phyloP scores from a whole-genome alignment of 805 yeast genomes.

The Cyberlindnera sargentensis region DNA sequence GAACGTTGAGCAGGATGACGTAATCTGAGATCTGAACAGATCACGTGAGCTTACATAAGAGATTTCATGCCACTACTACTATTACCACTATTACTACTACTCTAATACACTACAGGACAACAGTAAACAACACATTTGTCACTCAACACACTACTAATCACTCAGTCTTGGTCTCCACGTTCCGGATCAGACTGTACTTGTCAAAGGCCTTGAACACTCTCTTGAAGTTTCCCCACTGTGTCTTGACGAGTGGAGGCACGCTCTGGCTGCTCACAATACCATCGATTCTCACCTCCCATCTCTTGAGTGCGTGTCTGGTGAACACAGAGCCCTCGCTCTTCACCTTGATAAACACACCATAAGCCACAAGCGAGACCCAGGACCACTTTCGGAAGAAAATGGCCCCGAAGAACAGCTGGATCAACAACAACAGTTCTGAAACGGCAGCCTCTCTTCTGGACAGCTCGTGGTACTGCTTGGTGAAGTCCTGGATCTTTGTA shows the following conservation, averaged over 20 bases:
- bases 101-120: too few relatives aligned
- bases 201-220: conserved; percentile 15
- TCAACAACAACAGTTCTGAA: conserved; percentile 41
- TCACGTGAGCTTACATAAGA: too few relatives aligned
- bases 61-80: too few relatives aligned
- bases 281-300: conserved; percentile 61
- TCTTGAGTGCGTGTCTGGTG: conserved; percentile 62
- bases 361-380: conserved; percentile 48
- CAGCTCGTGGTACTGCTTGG: conserved; percentile 48
- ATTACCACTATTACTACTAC: too few relatives aligned
- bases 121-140: neutral
- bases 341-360: conserved; percentile 60
- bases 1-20: neutral
- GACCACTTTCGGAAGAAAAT: conserved; percentile 57
- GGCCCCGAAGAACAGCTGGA: conserved; percentile 42
- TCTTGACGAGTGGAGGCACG: conserved; percentile 44
- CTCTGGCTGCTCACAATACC: conserved; percentile 45
- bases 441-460: conserved; percentile 55
- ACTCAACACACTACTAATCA: neutral
- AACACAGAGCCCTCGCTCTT: conserved; percentile 71
- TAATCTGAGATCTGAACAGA: too few relatives aligned
- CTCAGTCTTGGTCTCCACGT: conserved; percentile 11
- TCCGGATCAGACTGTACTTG: conserved; percentile 12
- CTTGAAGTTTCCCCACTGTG: conserved; percentile 45
- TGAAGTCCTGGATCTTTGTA: conserved; percentile 34